These are phyloP conservation scores for Botrytis byssoidea DNA, from an alignment of 2,329 filamentous ascomycete genomes.

Conservation along the genomic window DNA sequence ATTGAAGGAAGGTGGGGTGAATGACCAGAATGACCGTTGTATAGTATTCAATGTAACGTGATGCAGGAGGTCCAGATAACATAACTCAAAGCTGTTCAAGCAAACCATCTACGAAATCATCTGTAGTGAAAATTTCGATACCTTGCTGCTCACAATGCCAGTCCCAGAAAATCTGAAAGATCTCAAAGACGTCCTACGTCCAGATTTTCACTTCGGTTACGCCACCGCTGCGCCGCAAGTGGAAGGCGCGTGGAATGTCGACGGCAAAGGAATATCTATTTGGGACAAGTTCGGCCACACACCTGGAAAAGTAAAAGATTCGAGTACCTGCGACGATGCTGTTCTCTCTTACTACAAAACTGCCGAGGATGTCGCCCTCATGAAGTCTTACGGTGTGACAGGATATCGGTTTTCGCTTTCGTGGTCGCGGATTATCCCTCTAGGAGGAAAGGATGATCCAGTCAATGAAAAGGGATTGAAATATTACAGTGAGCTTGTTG, in stretches of 20 bases:
- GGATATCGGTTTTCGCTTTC: slow-evolving; percentile 81
- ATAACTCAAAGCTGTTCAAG: background rate
- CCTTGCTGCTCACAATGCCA: background rate
- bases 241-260: slow-evolving; percentile 69
- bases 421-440: slow-evolving; percentile 78
- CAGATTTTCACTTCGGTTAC: slow-evolving; percentile 74
- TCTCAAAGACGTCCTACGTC: slow-evolving; percentile 53
- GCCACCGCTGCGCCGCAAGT: slow-evolving; percentile 82
- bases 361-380: slow-evolving; percentile 69
- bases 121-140: background rate
- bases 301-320: slow-evolving; percentile 77
- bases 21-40: background rate
- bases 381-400: slow-evolving; percentile 69
- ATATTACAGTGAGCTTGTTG: slow-evolving; percentile 74
- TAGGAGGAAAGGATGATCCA: slow-evolving; percentile 76
- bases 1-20: background rate
- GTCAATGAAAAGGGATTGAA: slow-evolving; percentile 74
- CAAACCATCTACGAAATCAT: background rate
- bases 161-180: slow-evolving; percentile 34
- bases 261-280: slow-evolving; percentile 76
- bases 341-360: slow-evolving; percentile 84
- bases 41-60: no score
- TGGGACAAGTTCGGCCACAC: slow-evolving; percentile 82
- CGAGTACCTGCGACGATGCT: slow-evolving; percentile 68
- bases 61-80: background rate